Evolutionary conservation across 768 basidiomycete species (phyloP), one percentile per base, ranked within the genome.

Genomic region (Daedalea quercina): DNA sequence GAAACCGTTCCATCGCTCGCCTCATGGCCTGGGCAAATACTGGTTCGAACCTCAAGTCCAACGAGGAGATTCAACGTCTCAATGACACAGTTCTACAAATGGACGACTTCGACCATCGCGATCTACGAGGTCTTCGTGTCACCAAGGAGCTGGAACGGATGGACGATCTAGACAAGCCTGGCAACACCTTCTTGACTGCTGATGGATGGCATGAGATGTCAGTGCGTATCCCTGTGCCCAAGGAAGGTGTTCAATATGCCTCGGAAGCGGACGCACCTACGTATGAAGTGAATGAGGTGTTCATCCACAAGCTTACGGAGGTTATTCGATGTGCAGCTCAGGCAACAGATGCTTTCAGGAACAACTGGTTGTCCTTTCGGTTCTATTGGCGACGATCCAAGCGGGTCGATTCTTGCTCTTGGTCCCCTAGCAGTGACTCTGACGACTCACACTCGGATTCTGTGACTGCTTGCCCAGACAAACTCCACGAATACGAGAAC

Each of bases 11-110:
- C 0, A 48, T 53, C 3, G 65, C 60, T 26, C 60, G 62, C 0
- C 65, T 67, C 15, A 58, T 67, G 62, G 15, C 51, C 3, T 72
- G 71, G 70, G 52, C 59, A 3, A 68, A 66, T 37, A 57, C 57
- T 9, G 63, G 66, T 0, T 64, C 61, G 2, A 59, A 42, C 13
- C 22, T 22, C 0, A 72, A 71, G 44, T 68, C 69, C 2, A 45
- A 52, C 3, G 23, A 22, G 0, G 66, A 70, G 23, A 42, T 67
- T 20, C 1, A 31, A 11, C 28, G 28, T 4, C 28, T 31, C 11
- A 11, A 6, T 6, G 28, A 31, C 28, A 11, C 4, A 11, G 28
- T 31, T 11, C 11, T 31, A 4, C 28, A 6, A 6, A 11, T 11
- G 6, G 6, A 31, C 28, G 55, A 56, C 20, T 56, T 44, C 35